These are phyloP conservation scores for Cytospora leucostoma DNA, from an alignment of 2,329 filamentous ascomycete species.

Conservation along the genomic window DNA sequence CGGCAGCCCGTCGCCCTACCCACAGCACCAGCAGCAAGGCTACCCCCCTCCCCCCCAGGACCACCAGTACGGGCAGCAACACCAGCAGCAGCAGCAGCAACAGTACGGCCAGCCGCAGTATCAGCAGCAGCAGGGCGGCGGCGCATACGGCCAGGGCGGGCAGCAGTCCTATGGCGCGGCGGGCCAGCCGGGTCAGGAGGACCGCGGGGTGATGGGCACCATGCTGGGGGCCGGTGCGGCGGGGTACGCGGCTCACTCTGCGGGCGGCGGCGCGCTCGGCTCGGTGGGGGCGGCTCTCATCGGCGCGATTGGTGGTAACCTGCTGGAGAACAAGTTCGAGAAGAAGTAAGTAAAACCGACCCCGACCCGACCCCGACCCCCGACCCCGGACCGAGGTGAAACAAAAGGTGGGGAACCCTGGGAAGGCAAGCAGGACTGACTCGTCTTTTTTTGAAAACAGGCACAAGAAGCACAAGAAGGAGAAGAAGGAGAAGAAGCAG, in stretches of 20 bases:
- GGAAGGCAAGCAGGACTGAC: background rate
- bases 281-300: constrained; percentile 53
- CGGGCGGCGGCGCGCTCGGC: constrained; percentile 54
- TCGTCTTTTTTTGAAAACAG: background rate
- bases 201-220: constrained; percentile 58
- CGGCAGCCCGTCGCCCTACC: constrained; percentile 26
- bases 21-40: constrained; percentile 27
- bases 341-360: constrained; percentile 44
- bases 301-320: constrained; percentile 58
- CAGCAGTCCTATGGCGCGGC: constrained; percentile 21
- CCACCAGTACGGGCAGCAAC: constrained; percentile 33
- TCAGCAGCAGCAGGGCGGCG: constrained; percentile 7
- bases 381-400: background rate
- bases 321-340: constrained; percentile 43
- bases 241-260: constrained; percentile 55
- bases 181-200: constrained; percentile 39
- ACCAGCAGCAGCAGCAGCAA: constrained; percentile 24
- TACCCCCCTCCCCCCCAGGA: constrained; percentile 29
- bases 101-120: constrained; percentile 11
- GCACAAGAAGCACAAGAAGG: constrained; percentile 26
- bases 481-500: constrained; percentile 17
- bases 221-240: constrained; percentile 55
- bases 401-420: no score
- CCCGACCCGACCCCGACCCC: background rate
- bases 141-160: constrained; percentile 28